Conservation (phyloP, 768 basidiomycete genomes). For the Ramaria rubella region DNA sequence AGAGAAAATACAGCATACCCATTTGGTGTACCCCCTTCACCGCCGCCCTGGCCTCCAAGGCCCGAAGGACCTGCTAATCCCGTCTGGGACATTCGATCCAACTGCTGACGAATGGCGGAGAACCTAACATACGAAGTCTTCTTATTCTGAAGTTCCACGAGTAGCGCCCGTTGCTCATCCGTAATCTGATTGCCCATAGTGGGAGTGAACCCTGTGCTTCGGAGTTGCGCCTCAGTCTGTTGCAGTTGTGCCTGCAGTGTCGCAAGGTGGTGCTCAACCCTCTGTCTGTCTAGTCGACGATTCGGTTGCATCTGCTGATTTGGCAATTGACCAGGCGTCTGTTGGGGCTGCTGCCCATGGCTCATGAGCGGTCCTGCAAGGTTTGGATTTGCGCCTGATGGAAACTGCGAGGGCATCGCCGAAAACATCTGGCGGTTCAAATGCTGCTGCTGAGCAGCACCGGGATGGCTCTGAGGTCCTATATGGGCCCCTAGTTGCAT, state of each 20-base stretch:
- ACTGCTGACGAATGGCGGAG: neutral
- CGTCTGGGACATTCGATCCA: neutral
- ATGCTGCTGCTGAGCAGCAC: neutral
- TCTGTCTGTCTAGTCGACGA: neutral
- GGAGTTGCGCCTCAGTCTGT: neutral
- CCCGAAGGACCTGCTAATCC: neutral
- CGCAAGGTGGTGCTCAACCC: neutral
- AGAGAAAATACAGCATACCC: neutral
- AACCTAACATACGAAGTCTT: neutral
- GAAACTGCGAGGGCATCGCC: neutral
- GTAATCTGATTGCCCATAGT: neutral
- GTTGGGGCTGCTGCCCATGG: neutral
- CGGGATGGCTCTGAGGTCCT: neutral
- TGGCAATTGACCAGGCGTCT: neutral
- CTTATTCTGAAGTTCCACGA: neutral
- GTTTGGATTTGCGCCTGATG: neutral
- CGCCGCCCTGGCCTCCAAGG: neutral
- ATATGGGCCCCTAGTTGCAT: neutral
- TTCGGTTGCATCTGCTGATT: neutral
- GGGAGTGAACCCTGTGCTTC: neutral
- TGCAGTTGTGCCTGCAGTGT: neutral
- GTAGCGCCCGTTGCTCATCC: neutral
- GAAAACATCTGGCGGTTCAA: slow-evolving; percentile 3
- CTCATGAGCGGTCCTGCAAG: neutral
- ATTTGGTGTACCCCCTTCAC: neutral